phyloP scores from a whole-genome alignment of 805 yeast species.

The Yamadazyma paraphyllophila region DNA sequence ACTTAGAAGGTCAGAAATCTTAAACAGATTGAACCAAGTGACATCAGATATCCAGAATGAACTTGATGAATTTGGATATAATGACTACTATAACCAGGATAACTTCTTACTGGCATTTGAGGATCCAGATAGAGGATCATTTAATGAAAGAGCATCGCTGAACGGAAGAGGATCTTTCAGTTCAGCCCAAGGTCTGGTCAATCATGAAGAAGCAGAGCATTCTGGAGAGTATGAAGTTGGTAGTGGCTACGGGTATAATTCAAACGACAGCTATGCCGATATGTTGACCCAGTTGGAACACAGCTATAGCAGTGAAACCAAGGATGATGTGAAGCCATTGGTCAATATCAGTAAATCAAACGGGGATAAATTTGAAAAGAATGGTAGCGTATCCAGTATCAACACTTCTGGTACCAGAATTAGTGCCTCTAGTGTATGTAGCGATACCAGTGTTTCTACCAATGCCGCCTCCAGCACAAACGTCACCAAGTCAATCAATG shows the following conservation, averaged over 20 bases:
- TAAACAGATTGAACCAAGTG: slow-evolving; percentile 38
- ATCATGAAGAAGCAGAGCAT: background rate
- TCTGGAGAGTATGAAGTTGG: background rate
- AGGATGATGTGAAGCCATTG: slow-evolving; percentile 4
- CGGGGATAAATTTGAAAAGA: background rate
- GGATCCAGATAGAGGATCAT: background rate
- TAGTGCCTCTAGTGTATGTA: background rate
- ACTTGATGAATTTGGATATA: slow-evolving; percentile 19
- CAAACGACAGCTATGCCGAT: slow-evolving; percentile 3
- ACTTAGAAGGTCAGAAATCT: slow-evolving; percentile 35
- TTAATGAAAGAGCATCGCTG: background rate
- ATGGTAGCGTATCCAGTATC: slow-evolving; percentile 1
- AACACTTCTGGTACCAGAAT: slow-evolving; percentile 1
- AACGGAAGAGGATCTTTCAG: background rate
- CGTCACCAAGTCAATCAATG: background rate
- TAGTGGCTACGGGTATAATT: background rate
- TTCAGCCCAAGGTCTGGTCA: background rate
- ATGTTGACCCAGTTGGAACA: slow-evolving; percentile 33
- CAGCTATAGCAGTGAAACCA: slow-evolving; percentile 28
- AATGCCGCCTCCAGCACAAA: slow-evolving; percentile 6
- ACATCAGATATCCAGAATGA: slow-evolving; percentile 38
- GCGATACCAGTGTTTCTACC: slow-evolving; percentile 1
- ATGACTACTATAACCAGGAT: slow-evolving; percentile 6
- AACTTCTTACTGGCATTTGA: slow-evolving; percentile 1
- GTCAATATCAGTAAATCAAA: background rate